Base-by-base conservation (phyloP, 352 stramenopile species). In the Pythium sukuiense region DNA sequence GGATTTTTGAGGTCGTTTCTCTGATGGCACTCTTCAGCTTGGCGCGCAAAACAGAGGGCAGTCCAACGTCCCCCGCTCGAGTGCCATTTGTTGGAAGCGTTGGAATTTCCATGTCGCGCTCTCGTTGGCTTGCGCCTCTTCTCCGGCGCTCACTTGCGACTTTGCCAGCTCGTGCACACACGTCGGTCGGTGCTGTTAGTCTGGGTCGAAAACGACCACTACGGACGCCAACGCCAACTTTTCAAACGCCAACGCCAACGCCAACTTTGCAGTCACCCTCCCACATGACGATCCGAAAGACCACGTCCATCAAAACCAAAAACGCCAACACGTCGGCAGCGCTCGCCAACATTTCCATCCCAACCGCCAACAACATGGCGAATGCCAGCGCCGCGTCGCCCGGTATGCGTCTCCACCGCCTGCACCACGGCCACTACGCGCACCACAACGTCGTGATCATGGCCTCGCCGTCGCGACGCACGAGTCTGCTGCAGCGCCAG, bases 401-500 rank as follows among this genome's bases (percentile, higher is more conserved):
- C 9, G 45, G n/a, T 39, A 56, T 63, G 55, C 59, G 59, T 7
- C 30, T 49, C n/a, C 58, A 63, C 46, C 58, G 61, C 16, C 55
- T 37, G 5, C 55, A 50, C 56, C 55, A 55, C 43, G 53, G 37
- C 41, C 54, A 56, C 50, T 55, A 59, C 14, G 37, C 45, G 53
- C 61, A 56, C 48, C 58, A 55, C 52, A 65, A 43, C 52, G 64
- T 70, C 33, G 64, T 70, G 13, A 49, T 70, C 33, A 54, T 70
- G 16, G 64, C 64, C 11, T 70, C 64, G 50, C 64, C 64, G 7
- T 65, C 64, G 50, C 64, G 64, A 30, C 57, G 57, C 41, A 46
- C 76, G 16, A 72, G 67, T 8, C 35, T 87, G 35, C 66, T 90
- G 29, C 81, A 85, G 53, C 70, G 77, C 52, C 74, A 84, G 8